phyloP scores from a whole-genome alignment of 2,329 filamentous ascomycete genomes.

The Colletotrichum paranaense region DNA sequence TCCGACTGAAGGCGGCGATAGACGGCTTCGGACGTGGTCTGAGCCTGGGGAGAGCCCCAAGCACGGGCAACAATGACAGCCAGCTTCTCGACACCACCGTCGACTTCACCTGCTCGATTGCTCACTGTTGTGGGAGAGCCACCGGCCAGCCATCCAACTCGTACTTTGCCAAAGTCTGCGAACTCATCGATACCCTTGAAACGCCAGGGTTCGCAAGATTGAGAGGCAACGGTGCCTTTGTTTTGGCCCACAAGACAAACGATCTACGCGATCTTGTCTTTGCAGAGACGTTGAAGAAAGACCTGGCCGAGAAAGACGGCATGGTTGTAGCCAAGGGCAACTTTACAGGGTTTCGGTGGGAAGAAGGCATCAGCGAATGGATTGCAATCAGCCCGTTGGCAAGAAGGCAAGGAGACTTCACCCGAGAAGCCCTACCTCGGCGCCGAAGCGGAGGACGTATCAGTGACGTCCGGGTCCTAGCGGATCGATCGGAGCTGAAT shows the following conservation, averaged over 20 bases:
- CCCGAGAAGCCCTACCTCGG: background rate
- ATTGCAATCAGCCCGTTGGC: conserved; percentile 38
- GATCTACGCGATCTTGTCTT: conserved; percentile 65
- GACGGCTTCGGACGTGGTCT: background rate
- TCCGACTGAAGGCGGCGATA: background rate
- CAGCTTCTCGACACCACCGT: conserved; percentile 48
- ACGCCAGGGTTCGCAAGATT: conserved; percentile 50
- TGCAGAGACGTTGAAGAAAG: conserved; percentile 53
- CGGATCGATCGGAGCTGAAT: background rate
- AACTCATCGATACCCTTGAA: conserved; percentile 49
- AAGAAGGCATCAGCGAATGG: conserved; percentile 55
- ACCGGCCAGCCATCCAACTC: conserved; percentile 50
- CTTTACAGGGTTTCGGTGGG: conserved; percentile 53
- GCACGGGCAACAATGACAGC: background rate
- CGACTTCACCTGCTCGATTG: conserved; percentile 56
- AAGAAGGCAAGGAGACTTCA: background rate
- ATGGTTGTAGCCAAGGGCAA: too few species aligned
- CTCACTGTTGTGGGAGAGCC: conserved; percentile 58
- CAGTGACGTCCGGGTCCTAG: background rate
- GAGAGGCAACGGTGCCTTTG: conserved; percentile 60
- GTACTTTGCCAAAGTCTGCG: conserved; percentile 53
- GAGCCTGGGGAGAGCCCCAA: background rate
- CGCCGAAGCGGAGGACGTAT: conserved; percentile 3
- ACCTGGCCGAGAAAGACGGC: background rate
- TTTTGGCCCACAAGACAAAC: conserved; percentile 63